Conservation (phyloP, 2,329 filamentous ascomycete species). For the Penicillium janthinellum region DNA sequence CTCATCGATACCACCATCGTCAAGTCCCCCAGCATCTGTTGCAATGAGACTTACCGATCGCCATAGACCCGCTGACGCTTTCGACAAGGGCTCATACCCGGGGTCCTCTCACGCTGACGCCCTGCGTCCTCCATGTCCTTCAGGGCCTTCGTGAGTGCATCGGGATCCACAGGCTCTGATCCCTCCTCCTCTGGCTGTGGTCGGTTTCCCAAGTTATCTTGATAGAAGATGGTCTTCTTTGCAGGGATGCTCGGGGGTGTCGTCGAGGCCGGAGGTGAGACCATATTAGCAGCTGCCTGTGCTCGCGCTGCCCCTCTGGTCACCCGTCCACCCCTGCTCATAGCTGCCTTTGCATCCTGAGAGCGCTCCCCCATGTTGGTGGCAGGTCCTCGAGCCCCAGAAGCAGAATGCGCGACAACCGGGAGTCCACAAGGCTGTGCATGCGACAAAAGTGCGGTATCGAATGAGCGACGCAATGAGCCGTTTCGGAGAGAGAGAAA, state of each 20-base stretch:
- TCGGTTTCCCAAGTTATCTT: conserved; percentile 29
- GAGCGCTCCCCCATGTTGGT: conserved; percentile 24
- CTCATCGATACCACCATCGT: neutral
- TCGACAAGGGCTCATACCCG: conserved; percentile 66
- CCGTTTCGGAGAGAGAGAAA: too few species aligned
- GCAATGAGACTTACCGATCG: conserved; percentile 53
- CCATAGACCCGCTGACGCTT: conserved; percentile 70
- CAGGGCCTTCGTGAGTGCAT: conserved; percentile 62
- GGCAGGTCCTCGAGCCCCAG: conserved; percentile 18
- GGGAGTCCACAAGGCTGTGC: conserved; percentile 1
- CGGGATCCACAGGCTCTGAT: conserved; percentile 60
- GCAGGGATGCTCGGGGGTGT: conserved; percentile 59
- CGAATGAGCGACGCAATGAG: neutral
- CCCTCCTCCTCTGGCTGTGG: conserved; percentile 31
- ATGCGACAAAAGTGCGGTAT: conserved; percentile 14
- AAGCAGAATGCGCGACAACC: conserved; percentile 15
- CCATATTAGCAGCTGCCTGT: conserved; percentile 36
- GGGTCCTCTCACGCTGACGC: conserved; percentile 62
- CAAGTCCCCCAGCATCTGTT: neutral
- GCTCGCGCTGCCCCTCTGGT: conserved; percentile 25
- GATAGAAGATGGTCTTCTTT: conserved; percentile 49
- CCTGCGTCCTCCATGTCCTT: conserved; percentile 63
- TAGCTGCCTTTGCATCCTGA: conserved; percentile 20
- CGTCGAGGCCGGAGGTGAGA: conserved; percentile 59
- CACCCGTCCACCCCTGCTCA: conserved; percentile 22